Evolutionary conservation across 768 basidiomycete genomes (phyloP), one percentile per base, ranked within the genome.

Genomic region (Tubosaeta brunneosetosa): DNA sequence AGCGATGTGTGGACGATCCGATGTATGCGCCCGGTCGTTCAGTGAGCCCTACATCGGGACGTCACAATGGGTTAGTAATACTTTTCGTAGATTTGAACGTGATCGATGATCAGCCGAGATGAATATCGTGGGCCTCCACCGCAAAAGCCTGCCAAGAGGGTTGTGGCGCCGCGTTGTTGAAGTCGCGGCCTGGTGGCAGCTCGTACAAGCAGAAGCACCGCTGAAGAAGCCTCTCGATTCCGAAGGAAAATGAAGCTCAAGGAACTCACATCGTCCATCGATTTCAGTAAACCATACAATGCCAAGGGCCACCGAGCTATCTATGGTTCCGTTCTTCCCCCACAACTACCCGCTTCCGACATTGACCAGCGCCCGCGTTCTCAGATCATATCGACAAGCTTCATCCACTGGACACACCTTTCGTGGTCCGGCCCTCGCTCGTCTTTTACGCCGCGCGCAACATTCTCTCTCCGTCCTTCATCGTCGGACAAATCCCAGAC

Each of bases 401-500:
- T 22, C 4, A 42, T 40, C 6, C 45, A 4, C 2, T 10, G n/a
- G 34, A 50, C 49, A 6, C 34, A 17, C 34, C 52, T 13, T 29
- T 47, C 29, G 6, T 37, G 6, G 22, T 38, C 7, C 59, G 60
- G 1, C 64, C 64, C 5, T 36, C 45, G 4, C 33, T 68, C 44
- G 27, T 66, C 25, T 61, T 68, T 50, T 68, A 68, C 43, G 51
- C 52, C 6, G 63, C 53, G 4, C 66, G 63, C 44, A 68, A 68
- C 50, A 66, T 68, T 27, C 59, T 70, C 11, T 56, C 17, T 0
- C 67, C 68, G 4, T 47, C 51, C n/a, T 65, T 68, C 43, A 61
- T 68, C 12, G 6, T 68, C 11, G 68, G 66, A 4, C 67, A 68
- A 47, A 61, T 68, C 16, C 64, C 68, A 4, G 68, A 66, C 32